Conservation (phyloP, 345 rosid species). For the Leavenworthia alabamica region DNA sequence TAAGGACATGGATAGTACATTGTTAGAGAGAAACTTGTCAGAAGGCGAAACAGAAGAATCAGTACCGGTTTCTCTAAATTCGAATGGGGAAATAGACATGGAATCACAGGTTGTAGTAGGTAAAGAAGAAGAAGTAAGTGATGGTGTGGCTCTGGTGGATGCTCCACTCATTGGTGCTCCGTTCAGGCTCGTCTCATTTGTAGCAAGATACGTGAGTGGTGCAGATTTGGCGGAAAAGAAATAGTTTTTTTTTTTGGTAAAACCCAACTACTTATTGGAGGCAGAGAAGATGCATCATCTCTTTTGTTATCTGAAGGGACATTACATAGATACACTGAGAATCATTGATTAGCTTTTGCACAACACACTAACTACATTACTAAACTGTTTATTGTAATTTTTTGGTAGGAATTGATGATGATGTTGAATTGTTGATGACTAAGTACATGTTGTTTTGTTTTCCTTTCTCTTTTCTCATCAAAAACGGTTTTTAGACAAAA, state of each 20-base stretch:
- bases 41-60: constrained; percentile 48
- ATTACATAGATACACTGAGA: neutral
- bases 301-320: neutral
- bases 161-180: constrained; percentile 91
- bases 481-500: neutral
- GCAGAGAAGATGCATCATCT: constrained; percentile 12
- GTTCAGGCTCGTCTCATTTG: constrained; percentile 70
- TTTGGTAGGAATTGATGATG: constrained; percentile 12
- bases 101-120: constrained; percentile 39
- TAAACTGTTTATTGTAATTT: constrained; percentile 18
- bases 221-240: constrained; percentile 69
- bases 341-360: constrained; percentile 21
- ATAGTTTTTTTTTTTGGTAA: constrained; percentile 12
- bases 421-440: neutral
- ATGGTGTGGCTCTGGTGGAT: constrained; percentile 47
- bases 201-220: constrained; percentile 79
- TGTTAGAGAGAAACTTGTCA: constrained; percentile 23
- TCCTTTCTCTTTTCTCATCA: neutral
- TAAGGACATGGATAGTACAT: constrained; percentile 24
- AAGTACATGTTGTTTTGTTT: neutral
- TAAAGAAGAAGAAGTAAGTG: constrained; percentile 19
- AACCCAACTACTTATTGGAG: constrained; percentile 14
- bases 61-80: constrained; percentile 63
- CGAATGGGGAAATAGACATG: constrained; percentile 38
- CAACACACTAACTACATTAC: constrained; percentile 4